These are phyloP conservation scores for Penicillium herquei DNA, from an alignment of 495 filamentous ascomycete genomes.

Conservation along the genomic window DNA sequence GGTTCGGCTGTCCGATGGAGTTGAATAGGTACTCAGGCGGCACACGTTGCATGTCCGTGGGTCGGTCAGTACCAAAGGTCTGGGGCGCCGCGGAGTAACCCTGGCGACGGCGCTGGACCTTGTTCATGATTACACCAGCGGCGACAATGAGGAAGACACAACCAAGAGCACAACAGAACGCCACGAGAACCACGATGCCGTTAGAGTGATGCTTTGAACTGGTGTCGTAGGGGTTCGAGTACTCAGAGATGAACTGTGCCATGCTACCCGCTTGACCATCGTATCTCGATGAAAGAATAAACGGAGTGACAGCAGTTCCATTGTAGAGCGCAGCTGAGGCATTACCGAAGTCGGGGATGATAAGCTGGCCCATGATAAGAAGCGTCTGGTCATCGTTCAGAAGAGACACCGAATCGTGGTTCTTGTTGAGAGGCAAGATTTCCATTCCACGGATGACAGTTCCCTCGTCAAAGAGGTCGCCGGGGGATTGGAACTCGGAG, in stretches of 20 bases:
- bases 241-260: constrained; percentile 73
- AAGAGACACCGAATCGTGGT: constrained; percentile 64
- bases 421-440: constrained; percentile 64
- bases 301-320: constrained; percentile 73
- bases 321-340: constrained; percentile 88
- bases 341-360: constrained; percentile 71
- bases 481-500: constrained; percentile 55
- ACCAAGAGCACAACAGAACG: constrained; percentile 83
- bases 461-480: constrained; percentile 55
- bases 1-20: constrained; percentile 42
- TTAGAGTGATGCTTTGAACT: constrained; percentile 62
- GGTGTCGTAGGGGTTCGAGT: constrained; percentile 61
- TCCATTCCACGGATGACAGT: constrained; percentile 77
- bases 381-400: constrained; percentile 66
- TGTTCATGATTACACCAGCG: constrained; percentile 77
- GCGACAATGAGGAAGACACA: constrained; percentile 87
- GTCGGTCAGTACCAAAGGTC: constrained; percentile 64
- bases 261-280: constrained; percentile 68
- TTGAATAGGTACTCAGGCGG: constrained; percentile 80
- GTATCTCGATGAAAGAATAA: constrained; percentile 68
- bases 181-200: constrained; percentile 87
- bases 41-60: constrained; percentile 71
- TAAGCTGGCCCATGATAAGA: constrained; percentile 78
- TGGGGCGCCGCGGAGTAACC: constrained; percentile 84
- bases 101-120: constrained; percentile 77